Evolutionary conservation across 2,329 filamentous ascomycete species (phyloP).

Genomic region (Pseudopyrenochaeta lycopersici): DNA sequence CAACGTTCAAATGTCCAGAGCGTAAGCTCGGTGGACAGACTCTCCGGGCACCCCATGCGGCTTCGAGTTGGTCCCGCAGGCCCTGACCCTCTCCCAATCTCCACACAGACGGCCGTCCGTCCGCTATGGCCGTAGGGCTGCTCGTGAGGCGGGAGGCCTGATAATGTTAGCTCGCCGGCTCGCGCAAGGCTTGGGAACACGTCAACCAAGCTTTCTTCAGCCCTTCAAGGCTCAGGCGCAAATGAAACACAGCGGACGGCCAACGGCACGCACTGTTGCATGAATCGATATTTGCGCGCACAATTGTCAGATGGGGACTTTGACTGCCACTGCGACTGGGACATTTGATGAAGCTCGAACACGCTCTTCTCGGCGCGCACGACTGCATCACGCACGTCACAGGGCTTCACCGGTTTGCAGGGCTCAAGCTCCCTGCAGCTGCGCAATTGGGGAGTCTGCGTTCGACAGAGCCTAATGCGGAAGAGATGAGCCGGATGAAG

Average conservation of each 20-base stretch:
- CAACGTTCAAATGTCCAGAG: slow-evolving; percentile 28
- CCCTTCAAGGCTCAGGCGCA: slow-evolving; percentile 21
- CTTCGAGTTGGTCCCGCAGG: slow-evolving; percentile 31
- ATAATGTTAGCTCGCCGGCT: slow-evolving; percentile 23
- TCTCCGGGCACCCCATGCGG: slow-evolving; percentile 33
- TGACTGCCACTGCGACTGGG: no score
- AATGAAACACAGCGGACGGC: slow-evolving; percentile 14
- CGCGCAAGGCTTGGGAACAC: slow-evolving; percentile 40
- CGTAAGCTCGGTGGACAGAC: slow-evolving; percentile 47
- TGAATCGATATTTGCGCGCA: slow-evolving; percentile 5
- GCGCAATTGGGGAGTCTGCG: slow-evolving; percentile 1
- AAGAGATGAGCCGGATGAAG: slow-evolving; percentile 29
- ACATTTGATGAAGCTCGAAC: slow-evolving; percentile 19
- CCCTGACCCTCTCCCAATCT: slow-evolving; percentile 38
- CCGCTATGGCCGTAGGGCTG: slow-evolving; percentile 33
- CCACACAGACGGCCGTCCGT: slow-evolving; percentile 39
- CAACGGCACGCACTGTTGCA: slow-evolving; percentile 12
- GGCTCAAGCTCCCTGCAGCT: slow-evolving; percentile 22
- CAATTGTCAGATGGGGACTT: slow-evolving; percentile 1
- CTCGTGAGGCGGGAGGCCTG: slow-evolving; percentile 38
- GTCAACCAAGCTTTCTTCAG: slow-evolving; percentile 41
- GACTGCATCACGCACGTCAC: slow-evolving; percentile 22
- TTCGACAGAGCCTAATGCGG: slow-evolving; percentile 2
- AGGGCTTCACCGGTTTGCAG: slow-evolving; percentile 21
- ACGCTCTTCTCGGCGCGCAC: slow-evolving; percentile 11